A percentile compares a stretch with the other conserved stretches of the same genome.
Evolutionary conservation across 164 flowering plant genomes (phyloP).

Genomic region (Nelumbo lutea): DNA sequence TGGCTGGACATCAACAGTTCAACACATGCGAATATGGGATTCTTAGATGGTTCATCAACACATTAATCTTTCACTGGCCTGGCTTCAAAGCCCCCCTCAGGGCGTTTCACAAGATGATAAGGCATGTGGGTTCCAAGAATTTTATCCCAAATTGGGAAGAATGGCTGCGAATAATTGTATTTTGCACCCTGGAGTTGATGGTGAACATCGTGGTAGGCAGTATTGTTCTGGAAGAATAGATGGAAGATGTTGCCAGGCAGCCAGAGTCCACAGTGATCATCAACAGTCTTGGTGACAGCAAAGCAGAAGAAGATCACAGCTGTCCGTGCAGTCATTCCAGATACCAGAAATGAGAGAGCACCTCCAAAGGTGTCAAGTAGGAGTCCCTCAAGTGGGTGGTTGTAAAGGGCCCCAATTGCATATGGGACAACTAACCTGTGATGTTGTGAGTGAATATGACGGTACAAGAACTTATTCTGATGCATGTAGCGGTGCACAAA

Average conservation of each 20-base stretch:
- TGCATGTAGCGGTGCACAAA: slow-evolving; percentile 86
- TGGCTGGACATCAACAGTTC: not conserved
- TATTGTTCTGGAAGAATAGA: slow-evolving; percentile 59
- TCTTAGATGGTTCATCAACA: not conserved
- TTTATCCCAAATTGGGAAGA: slow-evolving; percentile 69
- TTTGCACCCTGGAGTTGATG: slow-evolving; percentile 71
- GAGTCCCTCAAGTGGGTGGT: slow-evolving; percentile 83
- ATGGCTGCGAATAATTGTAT: slow-evolving; percentile 74
- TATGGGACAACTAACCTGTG: slow-evolving; percentile 80
- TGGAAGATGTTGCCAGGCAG: slow-evolving; percentile 78
- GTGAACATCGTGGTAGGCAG: slow-evolving; percentile 80
- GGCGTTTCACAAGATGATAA: slow-evolving; percentile 44
- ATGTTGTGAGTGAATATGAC: slow-evolving; percentile 76
- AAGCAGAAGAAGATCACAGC: slow-evolving; percentile 73
- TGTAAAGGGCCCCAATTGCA: slow-evolving; percentile 81
- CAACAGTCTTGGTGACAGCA: slow-evolving; percentile 68
- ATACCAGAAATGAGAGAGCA: slow-evolving; percentile 61
- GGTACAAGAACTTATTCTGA: slow-evolving; percentile 71
- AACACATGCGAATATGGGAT: not conserved
- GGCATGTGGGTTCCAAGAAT: slow-evolving; percentile 77
- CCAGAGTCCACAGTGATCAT: slow-evolving; percentile 91
- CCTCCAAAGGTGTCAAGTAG: slow-evolving; percentile 81
- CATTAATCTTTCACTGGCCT: slow-evolving; percentile 41
- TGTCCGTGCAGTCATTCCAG: slow-evolving; percentile 84
- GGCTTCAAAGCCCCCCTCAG: slow-evolving; percentile 72